These are phyloP conservation scores for Heliosperma pusillum DNA, from an alignment of 148 eudicot genomes.

Conservation along the genomic window DNA sequence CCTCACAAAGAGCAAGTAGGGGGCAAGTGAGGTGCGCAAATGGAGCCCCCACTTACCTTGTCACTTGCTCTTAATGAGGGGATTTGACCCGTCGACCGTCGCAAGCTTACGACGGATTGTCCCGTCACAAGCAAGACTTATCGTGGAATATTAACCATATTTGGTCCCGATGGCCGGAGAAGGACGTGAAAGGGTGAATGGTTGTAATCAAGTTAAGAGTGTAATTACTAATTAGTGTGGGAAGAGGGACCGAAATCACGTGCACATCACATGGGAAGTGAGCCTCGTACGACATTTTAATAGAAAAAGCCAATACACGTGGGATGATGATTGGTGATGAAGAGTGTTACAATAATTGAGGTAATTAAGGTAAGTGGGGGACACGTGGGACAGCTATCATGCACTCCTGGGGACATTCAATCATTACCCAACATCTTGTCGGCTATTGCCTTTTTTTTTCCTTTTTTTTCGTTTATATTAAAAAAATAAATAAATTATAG, in stretches of 20 bases:
- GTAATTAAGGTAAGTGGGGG: neutral
- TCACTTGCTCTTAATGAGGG: too few species aligned
- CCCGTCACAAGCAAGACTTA: too few species aligned
- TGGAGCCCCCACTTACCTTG: too few species aligned
- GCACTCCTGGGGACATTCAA: constrained; percentile 33
- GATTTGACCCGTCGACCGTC: too few species aligned
- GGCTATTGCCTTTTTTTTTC: too few species aligned
- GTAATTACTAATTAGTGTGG: neutral
- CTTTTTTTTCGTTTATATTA: too few species aligned
- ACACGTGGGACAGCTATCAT: constrained; percentile 40
- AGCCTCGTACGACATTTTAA: constrained; percentile 26
- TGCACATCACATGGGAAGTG: constrained; percentile 27
- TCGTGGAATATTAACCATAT: too few species aligned
- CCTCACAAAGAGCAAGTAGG: too few species aligned
- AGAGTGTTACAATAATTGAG: constrained; percentile 3
- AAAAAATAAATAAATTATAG: too few species aligned
- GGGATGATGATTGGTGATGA: neutral
- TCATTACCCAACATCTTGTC: constrained; percentile 41
- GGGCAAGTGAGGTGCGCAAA: too few species aligned
- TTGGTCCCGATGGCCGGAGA: too few species aligned
- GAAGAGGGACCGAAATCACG: neutral
- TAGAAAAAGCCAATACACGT: neutral
- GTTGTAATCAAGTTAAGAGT: neutral
- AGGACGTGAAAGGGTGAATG: neutral
- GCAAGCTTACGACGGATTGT: too few species aligned